Conservation (phyloP, 2,329 filamentous ascomycete genomes). For the Arthrobotrys sphaeroides region DNA sequence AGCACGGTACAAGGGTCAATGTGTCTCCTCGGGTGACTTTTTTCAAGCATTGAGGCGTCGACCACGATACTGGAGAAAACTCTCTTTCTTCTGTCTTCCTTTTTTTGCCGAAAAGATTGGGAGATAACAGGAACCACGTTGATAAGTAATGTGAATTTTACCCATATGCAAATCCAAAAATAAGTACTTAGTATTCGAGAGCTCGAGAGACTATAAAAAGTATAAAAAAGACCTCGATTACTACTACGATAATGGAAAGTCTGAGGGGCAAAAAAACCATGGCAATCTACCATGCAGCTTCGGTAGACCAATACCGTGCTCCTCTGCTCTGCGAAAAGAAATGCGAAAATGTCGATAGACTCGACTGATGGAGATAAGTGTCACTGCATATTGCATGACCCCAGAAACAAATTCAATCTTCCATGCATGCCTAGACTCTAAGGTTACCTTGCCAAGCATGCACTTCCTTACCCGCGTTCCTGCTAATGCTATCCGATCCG, state of each 20-base stretch:
- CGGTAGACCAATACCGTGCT: not conserved
- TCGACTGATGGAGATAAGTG: slow-evolving; percentile 27
- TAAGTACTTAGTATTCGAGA: slow-evolving; percentile 20
- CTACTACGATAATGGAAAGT: not conserved
- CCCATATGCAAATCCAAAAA: slow-evolving; percentile 18
- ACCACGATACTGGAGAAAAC: not conserved
- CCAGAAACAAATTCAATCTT: slow-evolving; percentile 14
- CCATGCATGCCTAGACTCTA: slow-evolving; percentile 35
- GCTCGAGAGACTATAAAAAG: not conserved
- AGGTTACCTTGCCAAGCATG: slow-evolving; percentile 43
- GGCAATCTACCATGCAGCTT: not conserved
- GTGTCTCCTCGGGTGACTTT: slow-evolving; percentile 1
- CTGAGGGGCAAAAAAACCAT: not conserved
- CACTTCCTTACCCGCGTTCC: slow-evolving; percentile 32
- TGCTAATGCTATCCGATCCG: slow-evolving; percentile 23
- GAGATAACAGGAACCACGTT: slow-evolving; percentile 9
- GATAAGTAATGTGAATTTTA: not conserved
- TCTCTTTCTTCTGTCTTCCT: no score
- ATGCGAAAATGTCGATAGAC: slow-evolving; percentile 7
- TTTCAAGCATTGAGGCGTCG: not conserved
- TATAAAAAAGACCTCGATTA: not conserved
- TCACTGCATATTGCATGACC: slow-evolving; percentile 18
- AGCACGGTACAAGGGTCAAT: slow-evolving; percentile 6
- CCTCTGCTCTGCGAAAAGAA: not conserved
- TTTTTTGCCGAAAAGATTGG: not conserved